Evolutionary conservation across 2,329 filamentous ascomycete species (phyloP).

Genomic region (Hypoxylon sp.): DNA sequence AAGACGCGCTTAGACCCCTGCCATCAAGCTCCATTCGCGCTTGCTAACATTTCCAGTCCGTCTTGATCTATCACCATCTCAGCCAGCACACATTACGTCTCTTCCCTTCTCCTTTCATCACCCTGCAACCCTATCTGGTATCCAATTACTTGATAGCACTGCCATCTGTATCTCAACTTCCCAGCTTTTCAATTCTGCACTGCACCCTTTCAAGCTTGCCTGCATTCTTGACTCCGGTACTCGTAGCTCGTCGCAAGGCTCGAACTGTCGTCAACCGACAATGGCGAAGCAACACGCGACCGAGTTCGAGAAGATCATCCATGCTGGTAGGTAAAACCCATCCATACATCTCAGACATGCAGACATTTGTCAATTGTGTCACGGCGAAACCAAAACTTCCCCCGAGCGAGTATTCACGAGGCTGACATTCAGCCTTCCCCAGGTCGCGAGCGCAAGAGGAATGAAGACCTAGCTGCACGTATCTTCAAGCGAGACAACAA

Average conservation of each 20-base stretch:
- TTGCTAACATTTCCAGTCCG: no score
- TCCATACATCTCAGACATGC: not conserved
- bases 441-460: conserved; percentile 75
- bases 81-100: not conserved
- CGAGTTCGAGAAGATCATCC: conserved; percentile 64
- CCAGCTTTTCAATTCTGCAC: conserved; percentile 3
- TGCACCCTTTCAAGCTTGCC: not conserved
- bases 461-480: conserved; percentile 73
- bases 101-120: not conserved
- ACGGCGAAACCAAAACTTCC: not conserved
- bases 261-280: conserved; percentile 20
- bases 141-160: not conserved
- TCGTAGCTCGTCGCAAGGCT: conserved; percentile 11
- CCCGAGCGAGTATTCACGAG: conserved; percentile 1
- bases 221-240: not conserved
- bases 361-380: not conserved
- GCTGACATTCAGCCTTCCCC: conserved; percentile 14
- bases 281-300: conserved; percentile 55
- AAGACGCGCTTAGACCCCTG: conserved; percentile 25
- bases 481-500: conserved; percentile 70
- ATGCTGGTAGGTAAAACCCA: conserved; percentile 53
- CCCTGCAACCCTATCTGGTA: not conserved
- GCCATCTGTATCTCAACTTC: not conserved
- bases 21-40: conserved; percentile 2
- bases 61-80: conserved; percentile 1